Base-by-base conservation (phyloP, 1,284 basidiomycete genomes). In the Schizophyllum amplum region DNA sequence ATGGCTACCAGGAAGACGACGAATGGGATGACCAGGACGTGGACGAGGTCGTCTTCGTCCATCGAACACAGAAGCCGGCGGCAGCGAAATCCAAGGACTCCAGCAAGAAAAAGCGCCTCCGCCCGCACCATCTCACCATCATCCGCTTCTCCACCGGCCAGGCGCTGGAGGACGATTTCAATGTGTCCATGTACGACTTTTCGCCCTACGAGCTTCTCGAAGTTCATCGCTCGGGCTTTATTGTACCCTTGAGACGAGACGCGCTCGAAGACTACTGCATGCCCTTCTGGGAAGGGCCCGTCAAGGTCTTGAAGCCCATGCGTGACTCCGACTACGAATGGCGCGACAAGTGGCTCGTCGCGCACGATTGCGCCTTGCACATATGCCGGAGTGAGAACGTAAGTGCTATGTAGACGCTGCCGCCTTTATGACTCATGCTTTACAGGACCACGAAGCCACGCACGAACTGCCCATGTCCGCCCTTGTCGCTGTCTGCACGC, bases 281-380 rank as follows among this genome's bases (percentile, higher is more conserved):
- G 46, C 86, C 87, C 0, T 90, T 86, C 69, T 87, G 87, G 70
- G 83, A 86, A 56, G 80, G 82, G 9, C 78, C 73, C 66, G 80
- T 82, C 9, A 74, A 76, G 47, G 77, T 79, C 0, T 68, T 88
- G 21, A 59, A 59, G 60, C 57, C 33, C 13, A 42, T 59, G 46
- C 53, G 57, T 22, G 59, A 55, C 13, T 25, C 15, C 24, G 60
- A 60, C 52, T 58, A 57, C 21, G 84, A 86, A 55, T 90, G 87
- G 86, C 75, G 77, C 57, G 75, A 80, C 25, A 71, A 83, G 1
- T 87, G 84, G 81, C 70, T 84, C 24, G 72, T 87, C 24, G 75
- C 89, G 17, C 73, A 77, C 49, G 78, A 83, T 49, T 86, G 83
- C 0, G 61, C 72, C 15, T 67, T 89, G 21, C 74, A 71, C 59